Base-by-base conservation (phyloP, 306 rosid species). In the Bauhinia variegata region DNA sequence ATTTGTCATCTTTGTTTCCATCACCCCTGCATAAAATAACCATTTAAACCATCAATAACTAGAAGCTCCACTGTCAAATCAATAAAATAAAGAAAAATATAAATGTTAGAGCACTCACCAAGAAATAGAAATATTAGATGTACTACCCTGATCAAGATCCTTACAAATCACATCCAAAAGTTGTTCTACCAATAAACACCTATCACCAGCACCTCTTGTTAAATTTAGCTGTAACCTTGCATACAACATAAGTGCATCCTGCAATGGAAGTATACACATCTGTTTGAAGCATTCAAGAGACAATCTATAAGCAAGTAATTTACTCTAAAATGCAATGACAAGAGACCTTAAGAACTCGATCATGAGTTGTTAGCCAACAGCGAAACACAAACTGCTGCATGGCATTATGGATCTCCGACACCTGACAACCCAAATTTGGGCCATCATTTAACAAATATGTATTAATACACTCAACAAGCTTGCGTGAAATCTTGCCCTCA, bases 401-500 rank as follows among this genome's bases (percentile, higher is more conserved):
- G 7, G 89, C 86, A 60, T 77, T 76, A 77, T 89, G 96, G 76
- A 92, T 89, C 75, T 87, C 91, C 73, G 78, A 50, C 74, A 80
- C 76, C 60, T 67, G 80, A 68, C 54, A 60, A 34, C 86, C 93
- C 79, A 92, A 75, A 80, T 92, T 92, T 32, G 96, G 96, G 44
- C 98, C 96, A 80, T 92, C 96, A 81, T 87, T 89, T 71, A 86
- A 80, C 84, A 92, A 79, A 77, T 79, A 87, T 55, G 83, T 76
- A 78, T 92, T 92, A 38, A 89, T 77, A 64, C 98, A 92, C 77
- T 92, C 98, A 74, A 92, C 62, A 72, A 92, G 84, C 78, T 89
- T 92, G 63, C 93, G 98, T 34, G 96, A 78, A 58, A 86, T 67
- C 84, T 87, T 92, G 39, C 95, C 90, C 73, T 92, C 96, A 7